Conservation (phyloP, 176 grass and related monocot species). For the Oryza australiensis region DNA sequence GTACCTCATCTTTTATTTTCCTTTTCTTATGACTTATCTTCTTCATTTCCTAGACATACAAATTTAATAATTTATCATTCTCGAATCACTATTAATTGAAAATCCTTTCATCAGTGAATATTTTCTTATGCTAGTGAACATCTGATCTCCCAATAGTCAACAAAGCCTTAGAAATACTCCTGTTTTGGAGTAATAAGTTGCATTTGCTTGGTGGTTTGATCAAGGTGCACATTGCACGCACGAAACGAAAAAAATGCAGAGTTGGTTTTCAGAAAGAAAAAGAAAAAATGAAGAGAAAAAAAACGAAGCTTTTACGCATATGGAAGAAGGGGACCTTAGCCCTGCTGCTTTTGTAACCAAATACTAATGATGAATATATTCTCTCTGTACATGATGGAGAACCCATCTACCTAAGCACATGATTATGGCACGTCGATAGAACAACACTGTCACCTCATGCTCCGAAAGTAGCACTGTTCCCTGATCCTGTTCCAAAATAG, state of each 20-base stretch:
- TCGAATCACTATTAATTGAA: neutral
- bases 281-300: too few species aligned
- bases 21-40: too few species aligned
- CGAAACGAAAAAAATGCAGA: neutral
- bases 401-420: neutral
- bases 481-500: neutral
- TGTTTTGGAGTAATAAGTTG: neutral
- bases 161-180: neutral
- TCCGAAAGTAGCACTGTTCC: neutral
- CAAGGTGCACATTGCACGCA: neutral
- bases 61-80: neutral
- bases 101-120: neutral
- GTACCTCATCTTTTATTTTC: too few species aligned
- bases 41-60: too few species aligned
- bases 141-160: neutral
- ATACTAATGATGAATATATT: slow-evolving; percentile 37
- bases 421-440: neutral
- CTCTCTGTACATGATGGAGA: slow-evolving; percentile 2
- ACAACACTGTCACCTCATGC: slow-evolving; percentile 12
- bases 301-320: neutral
- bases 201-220: neutral
- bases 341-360: neutral
- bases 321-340: neutral
- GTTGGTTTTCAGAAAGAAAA: neutral
- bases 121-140: neutral